phyloP scores from a whole-genome alignment of 768 basidiomycete species.

The Russula earlei region DNA sequence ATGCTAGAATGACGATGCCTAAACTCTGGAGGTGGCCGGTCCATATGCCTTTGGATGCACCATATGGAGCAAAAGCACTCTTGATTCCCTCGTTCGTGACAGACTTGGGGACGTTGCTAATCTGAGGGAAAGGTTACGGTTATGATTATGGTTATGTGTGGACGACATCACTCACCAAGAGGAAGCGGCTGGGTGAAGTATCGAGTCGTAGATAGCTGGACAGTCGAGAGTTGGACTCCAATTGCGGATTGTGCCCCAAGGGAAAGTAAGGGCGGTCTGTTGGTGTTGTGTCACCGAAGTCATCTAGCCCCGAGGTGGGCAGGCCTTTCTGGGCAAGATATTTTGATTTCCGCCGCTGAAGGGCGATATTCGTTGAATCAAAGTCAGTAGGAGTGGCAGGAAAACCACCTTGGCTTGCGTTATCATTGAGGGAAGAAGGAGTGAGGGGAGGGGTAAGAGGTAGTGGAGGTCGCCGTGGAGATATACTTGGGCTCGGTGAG shows the following conservation, averaged over 20 bases:
- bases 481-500: constrained; percentile 9
- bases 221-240: not conserved
- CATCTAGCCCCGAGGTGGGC: not conserved
- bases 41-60: constrained; percentile 19
- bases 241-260: not conserved
- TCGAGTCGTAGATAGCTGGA: not conserved
- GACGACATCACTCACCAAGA: constrained; percentile 18
- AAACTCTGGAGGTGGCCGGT: constrained; percentile 15
- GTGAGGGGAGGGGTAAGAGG: constrained; percentile 64
- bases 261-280: constrained; percentile 4
- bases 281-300: constrained; percentile 8
- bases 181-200: constrained; percentile 24
- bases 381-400: constrained; percentile 22
- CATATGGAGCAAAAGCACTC: constrained; percentile 10
- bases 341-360: constrained; percentile 14
- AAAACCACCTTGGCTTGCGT: constrained; percentile 27
- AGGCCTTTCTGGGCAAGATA: not conserved
- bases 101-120: constrained; percentile 15
- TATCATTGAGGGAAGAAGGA: constrained; percentile 45
- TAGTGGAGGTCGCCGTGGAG: constrained; percentile 25
- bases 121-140: constrained; percentile 8
- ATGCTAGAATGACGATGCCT: constrained; percentile 19
- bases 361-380: constrained; percentile 18
- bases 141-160: not conserved
- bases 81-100: constrained; percentile 15